A percentile compares a stretch with the other conserved stretches of the same genome.
phyloP scores from a whole-genome alignment of 2,329 filamentous ascomycete genomes.

The Neobulgaria alba region DNA sequence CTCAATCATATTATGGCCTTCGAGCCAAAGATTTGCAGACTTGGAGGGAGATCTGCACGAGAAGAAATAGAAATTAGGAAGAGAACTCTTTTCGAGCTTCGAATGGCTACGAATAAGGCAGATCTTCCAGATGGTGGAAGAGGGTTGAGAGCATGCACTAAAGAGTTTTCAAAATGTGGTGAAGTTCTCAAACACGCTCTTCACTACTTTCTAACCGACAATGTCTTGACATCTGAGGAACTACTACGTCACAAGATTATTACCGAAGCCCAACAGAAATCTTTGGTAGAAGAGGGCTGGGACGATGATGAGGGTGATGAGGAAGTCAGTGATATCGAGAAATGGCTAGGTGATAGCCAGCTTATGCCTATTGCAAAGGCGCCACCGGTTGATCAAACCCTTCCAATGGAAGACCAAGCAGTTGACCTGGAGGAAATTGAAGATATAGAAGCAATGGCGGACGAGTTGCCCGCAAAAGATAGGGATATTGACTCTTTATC shows the following conservation, averaged over 20 bases:
- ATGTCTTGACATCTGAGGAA: slow-evolving; percentile 43
- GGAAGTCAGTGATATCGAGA: not conserved
- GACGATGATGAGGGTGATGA: not conserved
- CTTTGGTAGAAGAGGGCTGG: slow-evolving; percentile 42
- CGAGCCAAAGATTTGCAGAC: slow-evolving; percentile 52
- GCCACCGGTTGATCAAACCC: not conserved
- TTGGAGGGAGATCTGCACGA: slow-evolving; percentile 33
- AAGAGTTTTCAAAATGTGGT: slow-evolving; percentile 1
- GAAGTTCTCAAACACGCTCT: slow-evolving; percentile 10
- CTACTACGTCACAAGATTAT: slow-evolving; percentile 51
- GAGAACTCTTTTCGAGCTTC: slow-evolving; percentile 58
- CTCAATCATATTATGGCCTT: slow-evolving; percentile 40
- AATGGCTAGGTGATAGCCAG: slow-evolving; percentile 4
- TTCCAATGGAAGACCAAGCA: slow-evolving; percentile 7
- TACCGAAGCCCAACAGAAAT: slow-evolving; percentile 52
- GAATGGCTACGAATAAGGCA: slow-evolving; percentile 26
- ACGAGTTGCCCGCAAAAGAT: slow-evolving; percentile 8
- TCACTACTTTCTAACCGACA: slow-evolving; percentile 31
- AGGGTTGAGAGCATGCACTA: slow-evolving; percentile 6
- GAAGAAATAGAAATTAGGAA: slow-evolving; percentile 52
- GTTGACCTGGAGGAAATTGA: not conserved
- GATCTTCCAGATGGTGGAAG: slow-evolving; percentile 22
- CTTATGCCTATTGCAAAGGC: slow-evolving; percentile 3
- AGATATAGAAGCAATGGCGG: slow-evolving; percentile 19
- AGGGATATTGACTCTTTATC: slow-evolving; percentile 16